Conservation (phyloP, 129 eudicot species). For the Scalesia atractyloides region DNA sequence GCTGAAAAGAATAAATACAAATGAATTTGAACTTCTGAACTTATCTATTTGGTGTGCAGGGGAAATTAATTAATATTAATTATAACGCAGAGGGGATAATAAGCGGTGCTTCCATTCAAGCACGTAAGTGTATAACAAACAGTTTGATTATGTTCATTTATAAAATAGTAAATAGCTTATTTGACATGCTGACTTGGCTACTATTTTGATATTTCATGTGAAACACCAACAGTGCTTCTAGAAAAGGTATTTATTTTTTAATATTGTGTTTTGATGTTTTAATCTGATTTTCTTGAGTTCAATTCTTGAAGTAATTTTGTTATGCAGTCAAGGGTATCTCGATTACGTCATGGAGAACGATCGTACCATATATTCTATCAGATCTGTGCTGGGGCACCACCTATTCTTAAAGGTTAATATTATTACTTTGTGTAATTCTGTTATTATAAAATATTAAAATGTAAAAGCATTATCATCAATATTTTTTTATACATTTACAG, state of each 20-base stretch:
- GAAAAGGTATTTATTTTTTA: slow-evolving; percentile 66
- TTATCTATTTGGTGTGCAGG: slow-evolving; percentile 50
- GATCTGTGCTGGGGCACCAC: slow-evolving; percentile 89
- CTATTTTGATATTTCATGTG: slow-evolving; percentile 35
- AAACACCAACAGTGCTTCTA: slow-evolving; percentile 61
- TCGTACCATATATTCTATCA: slow-evolving; percentile 95
- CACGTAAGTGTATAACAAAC: slow-evolving; percentile 57
- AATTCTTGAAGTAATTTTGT: background rate
- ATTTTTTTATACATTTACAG: slow-evolving; percentile 39
- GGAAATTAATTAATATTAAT: slow-evolving; percentile 77
- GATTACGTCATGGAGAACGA: slow-evolving; percentile 77
- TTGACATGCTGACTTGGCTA: slow-evolving; percentile 26
- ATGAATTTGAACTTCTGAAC: background rate
- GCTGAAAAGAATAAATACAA: background rate
- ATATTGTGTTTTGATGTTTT: background rate
- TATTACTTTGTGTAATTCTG: background rate
- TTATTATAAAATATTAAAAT: background rate
- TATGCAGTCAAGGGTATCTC: slow-evolving; percentile 92
- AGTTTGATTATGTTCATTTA: background rate
- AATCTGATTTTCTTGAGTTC: background rate
- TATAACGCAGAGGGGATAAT: slow-evolving; percentile 66
- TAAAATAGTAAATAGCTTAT: background rate
- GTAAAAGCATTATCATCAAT: background rate
- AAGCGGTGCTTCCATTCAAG: slow-evolving; percentile 78
- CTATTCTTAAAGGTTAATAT: slow-evolving; percentile 64